Evolutionary conservation across 305 asterid genomes (phyloP).

Genomic region (Withania somnifera): DNA sequence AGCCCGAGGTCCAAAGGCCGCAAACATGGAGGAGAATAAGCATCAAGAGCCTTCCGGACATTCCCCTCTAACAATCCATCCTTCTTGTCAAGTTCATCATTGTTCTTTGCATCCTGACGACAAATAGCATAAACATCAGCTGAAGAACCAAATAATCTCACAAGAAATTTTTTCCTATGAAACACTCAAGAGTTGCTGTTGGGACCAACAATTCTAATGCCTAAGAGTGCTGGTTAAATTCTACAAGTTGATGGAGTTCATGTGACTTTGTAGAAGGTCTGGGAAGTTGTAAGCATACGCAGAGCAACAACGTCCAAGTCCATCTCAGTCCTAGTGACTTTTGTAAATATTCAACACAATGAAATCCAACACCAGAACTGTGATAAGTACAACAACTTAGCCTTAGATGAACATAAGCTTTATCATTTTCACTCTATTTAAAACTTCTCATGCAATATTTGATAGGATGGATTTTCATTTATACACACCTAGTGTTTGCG

Average conservation of each 20-base stretch:
- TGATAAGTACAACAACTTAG: background rate
- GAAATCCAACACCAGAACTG: background rate
- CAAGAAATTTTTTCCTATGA: background rate
- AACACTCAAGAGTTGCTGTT: background rate
- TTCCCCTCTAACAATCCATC: conserved; percentile 42
- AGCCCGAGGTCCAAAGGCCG: conserved; percentile 41
- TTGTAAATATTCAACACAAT: background rate
- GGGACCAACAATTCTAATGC: background rate
- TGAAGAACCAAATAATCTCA: background rate
- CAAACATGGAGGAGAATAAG: conserved; percentile 79
- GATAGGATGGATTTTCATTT: background rate
- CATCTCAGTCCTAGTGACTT: background rate
- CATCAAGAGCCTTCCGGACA: conserved; percentile 43
- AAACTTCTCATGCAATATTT: too few species aligned
- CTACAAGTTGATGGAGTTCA: too few species aligned
- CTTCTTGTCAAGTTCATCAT: conserved; percentile 63
- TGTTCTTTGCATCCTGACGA: conserved; percentile 70
- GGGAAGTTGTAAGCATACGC: too few species aligned
- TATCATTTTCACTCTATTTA: too few species aligned
- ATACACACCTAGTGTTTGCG: background rate
- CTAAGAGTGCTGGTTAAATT: background rate
- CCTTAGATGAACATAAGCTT: background rate
- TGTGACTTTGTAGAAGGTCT: too few species aligned
- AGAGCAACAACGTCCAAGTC: background rate
- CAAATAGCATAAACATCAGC: background rate